phyloP scores from a whole-genome alignment of 768 basidiomycete genomes.

The Boletus reticulatus region DNA sequence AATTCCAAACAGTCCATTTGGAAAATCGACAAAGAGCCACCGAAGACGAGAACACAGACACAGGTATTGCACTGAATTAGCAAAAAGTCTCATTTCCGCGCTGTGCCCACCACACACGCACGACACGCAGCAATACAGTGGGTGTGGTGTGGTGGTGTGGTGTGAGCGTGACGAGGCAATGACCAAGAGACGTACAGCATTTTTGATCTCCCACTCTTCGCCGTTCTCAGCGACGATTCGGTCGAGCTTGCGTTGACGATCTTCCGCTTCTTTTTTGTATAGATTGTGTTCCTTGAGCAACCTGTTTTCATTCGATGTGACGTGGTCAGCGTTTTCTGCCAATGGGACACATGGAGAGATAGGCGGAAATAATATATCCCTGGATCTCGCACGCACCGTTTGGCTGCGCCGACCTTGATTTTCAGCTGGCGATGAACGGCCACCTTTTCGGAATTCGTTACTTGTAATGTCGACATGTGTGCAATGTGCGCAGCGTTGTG shows the following conservation, averaged over 20 bases:
- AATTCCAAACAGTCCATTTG: neutral
- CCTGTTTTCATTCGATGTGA: constrained; percentile 34
- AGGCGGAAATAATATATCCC: constrained; percentile 13
- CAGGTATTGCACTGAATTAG: constrained; percentile 18
- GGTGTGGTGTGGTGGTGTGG: neutral
- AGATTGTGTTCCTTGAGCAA: constrained; percentile 64
- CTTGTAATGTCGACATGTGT: constrained; percentile 17
- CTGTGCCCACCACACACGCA: constrained; percentile 18
- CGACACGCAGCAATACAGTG: constrained; percentile 16
- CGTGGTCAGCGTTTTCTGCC: constrained; percentile 8
- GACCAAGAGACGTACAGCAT: constrained; percentile 50
- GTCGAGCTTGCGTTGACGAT: constrained; percentile 57
- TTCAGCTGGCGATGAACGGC: constrained; percentile 64
- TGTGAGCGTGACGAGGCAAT: constrained; percentile 1
- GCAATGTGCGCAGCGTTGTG: constrained; percentile 7
- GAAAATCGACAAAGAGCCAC: constrained; percentile 12
- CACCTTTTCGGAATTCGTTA: constrained; percentile 17
- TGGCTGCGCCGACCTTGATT: constrained; percentile 69
- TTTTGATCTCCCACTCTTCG: constrained; percentile 78
- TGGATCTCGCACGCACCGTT: constrained; percentile 57
- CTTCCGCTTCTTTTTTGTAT: constrained; percentile 65
- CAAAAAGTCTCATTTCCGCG: constrained; percentile 27
- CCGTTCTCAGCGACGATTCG: constrained; percentile 57
- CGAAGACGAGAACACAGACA: constrained; percentile 10
- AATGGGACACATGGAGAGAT: constrained; percentile 2